These are phyloP conservation scores for Narthecium ossifragum DNA, from an alignment of 106 monocot species.

Conservation along the genomic window DNA sequence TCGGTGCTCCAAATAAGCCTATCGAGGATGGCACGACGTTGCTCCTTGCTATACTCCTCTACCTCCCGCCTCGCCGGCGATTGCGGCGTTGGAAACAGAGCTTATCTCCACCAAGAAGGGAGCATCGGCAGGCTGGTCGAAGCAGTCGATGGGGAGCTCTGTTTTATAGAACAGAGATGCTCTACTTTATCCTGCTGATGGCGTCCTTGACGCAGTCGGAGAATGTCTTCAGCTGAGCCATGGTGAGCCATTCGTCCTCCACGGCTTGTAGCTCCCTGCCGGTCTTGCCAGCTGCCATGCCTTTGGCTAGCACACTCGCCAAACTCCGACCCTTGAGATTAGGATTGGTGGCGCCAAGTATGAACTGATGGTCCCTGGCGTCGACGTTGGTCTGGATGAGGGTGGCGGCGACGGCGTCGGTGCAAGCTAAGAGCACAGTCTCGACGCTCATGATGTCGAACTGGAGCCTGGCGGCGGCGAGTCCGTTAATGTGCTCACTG, in stretches of 20 bases:
- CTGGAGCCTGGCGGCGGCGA: conserved; percentile 77
- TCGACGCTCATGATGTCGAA: too few relatives aligned
- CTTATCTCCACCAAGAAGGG: too few relatives aligned
- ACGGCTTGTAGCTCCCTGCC: conserved; percentile 60
- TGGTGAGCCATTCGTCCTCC: conserved; percentile 56
- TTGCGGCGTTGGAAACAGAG: too few relatives aligned
- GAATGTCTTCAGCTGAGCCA: conserved; percentile 69
- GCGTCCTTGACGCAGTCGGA: conserved; percentile 44
- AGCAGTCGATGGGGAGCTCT: too few relatives aligned
- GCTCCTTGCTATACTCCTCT: conserved; percentile 55
- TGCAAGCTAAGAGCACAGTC: too few relatives aligned
- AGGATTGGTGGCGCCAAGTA: conserved; percentile 73
- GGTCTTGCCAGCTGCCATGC: conserved; percentile 43
- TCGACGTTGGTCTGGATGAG: too few relatives aligned
- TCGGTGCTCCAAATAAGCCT: conserved; percentile 90
- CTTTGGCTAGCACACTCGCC: conserved; percentile 36
- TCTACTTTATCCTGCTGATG: too few relatives aligned
- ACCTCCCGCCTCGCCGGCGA: too few relatives aligned
- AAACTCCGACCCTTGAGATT: conserved; percentile 32
- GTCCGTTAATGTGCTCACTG: conserved; percentile 77
- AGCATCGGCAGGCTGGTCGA: too few relatives aligned
- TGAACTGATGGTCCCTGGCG: too few relatives aligned
- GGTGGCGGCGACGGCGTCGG: too few relatives aligned
- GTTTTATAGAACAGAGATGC: too few relatives aligned
- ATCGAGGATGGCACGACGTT: conserved; percentile 73